These are phyloP conservation scores for Mallotus repandus DNA, from an alignment of 441 rosid genomes.

Conservation along the genomic window DNA sequence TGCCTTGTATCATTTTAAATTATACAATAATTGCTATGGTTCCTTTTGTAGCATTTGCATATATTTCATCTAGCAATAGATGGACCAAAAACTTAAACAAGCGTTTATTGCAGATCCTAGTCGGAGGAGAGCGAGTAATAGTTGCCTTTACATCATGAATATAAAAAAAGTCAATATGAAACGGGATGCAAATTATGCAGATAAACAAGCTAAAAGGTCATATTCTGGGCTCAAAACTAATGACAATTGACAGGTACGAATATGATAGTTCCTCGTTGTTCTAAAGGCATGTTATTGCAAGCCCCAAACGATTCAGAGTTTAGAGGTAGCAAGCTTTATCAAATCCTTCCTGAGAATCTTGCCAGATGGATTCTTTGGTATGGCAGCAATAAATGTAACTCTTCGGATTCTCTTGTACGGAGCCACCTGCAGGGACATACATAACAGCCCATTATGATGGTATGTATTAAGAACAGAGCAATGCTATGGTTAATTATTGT, in stretches of 20 bases:
- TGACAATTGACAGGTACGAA: background rate
- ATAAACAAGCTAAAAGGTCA: slow-evolving; percentile 4
- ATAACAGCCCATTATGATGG: background rate
- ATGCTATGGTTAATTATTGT: background rate
- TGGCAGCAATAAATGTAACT: slow-evolving; percentile 59
- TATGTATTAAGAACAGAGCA: background rate
- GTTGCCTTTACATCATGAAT: background rate
- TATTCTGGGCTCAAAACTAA: background rate
- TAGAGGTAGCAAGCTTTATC: slow-evolving; percentile 70
- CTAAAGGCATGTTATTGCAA: background rate
- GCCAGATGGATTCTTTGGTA: slow-evolving; percentile 91
- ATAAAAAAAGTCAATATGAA: background rate
- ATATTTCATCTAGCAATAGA: too few relatives aligned
- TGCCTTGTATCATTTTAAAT: too few relatives aligned
- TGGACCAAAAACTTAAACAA: too few relatives aligned
- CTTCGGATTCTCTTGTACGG: slow-evolving; percentile 81
- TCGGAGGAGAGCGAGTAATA: background rate
- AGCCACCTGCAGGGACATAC: slow-evolving; percentile 50
- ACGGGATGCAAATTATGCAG: background rate
- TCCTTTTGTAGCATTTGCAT: too few relatives aligned
- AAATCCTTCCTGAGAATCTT: slow-evolving; percentile 92
- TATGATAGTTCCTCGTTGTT: background rate
- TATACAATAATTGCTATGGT: too few relatives aligned
- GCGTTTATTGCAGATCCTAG: too few relatives aligned
- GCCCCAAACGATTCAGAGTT: slow-evolving; percentile 42